Evolutionary conservation across 306 rosid species (phyloP), one percentile per base, ranked within the genome.

Genomic region (Vachellia collinsii): DNA sequence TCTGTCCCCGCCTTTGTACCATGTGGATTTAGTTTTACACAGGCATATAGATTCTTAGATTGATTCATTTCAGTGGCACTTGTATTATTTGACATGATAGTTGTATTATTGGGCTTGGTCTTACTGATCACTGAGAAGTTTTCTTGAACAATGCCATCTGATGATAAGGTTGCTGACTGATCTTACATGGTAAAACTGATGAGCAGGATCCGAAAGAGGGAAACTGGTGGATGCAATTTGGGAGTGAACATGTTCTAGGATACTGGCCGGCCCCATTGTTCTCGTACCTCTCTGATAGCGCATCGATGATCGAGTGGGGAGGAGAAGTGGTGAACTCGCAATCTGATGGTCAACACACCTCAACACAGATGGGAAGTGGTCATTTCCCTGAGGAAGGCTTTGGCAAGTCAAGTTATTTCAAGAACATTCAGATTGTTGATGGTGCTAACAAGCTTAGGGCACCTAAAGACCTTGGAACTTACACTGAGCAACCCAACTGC

Each of bases 151-250:
- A 38, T 38, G 42, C 42, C 42, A 38, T 38, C 42, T 38, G 42
- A 38, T 38, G 34, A 29, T 29, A 29, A 29, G 34, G 34, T 29
- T 29, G 34, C 34, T 29, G 34, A 29, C 34, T 29, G 34, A 29
- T 29, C 34, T 29, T 3, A 38, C 4, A 38, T 38, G 42, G 42
- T 38, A 38, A 38, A 38, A 38, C 42, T 38, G 6, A 79, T 86
- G 82, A 79, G 70, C 80, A 86, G 92, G 89, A 88, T 87, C 92
- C 92, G 75, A 86, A 88, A 73, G 88, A 84, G 53, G 92, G 92
- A 2, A 82, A 88, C 72, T 88, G 89, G 92, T 88, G 92, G 92
- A 84, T 88, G 88, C 89, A 88, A 51, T 82, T 88, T 82, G 92
- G 92, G 34, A 81, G 65, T 36, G 16, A 84, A 43, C 85, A 83